Percentiles rank a stretch among this genome's conserved stretches.
Evolutionary conservation across 2,329 filamentous ascomycete species (phyloP).

Genomic region (Clarireedia hainanense): DNA sequence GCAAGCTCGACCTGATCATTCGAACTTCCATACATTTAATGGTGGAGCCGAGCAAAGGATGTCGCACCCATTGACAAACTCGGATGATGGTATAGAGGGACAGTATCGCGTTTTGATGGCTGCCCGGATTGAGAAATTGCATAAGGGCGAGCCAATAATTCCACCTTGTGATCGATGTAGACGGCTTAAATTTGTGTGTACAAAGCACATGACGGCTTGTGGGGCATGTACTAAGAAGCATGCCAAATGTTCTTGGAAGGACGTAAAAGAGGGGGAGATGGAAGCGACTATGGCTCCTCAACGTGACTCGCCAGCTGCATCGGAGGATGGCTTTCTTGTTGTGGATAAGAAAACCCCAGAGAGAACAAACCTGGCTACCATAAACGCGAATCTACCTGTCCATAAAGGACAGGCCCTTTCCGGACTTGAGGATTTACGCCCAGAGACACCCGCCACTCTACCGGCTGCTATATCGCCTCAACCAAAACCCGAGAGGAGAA

Average conservation of each 20-base stretch:
- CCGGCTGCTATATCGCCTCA: not conserved
- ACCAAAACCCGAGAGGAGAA: not conserved
- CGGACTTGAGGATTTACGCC: not conserved
- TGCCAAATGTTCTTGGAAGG: constrained; percentile 79
- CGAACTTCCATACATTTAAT: constrained; percentile 12
- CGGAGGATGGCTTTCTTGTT: constrained; percentile 6
- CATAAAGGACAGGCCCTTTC: not conserved
- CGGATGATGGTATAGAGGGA: constrained; percentile 23
- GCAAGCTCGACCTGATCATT: constrained; percentile 9
- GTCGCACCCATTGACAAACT: constrained; percentile 17
- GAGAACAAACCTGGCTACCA: not conserved
- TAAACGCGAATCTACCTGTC: not conserved
- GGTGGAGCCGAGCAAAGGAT: constrained; percentile 22
- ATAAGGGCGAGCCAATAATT: constrained; percentile 65
- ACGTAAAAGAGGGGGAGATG: constrained; percentile 65
- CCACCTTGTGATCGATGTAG: constrained; percentile 81
- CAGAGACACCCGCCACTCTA: not conserved
- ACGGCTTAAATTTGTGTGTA: constrained; percentile 69
- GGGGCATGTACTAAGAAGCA: constrained; percentile 86
- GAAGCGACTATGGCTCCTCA: constrained; percentile 8
- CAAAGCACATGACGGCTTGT: constrained; percentile 81
- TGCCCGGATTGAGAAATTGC: constrained; percentile 65
- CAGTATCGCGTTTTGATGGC: constrained; percentile 58
- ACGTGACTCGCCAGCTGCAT: constrained; percentile 1
- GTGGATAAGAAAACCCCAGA: constrained; percentile 10